phyloP scores from a whole-genome alignment of 352 stramenopile species.

The Globisporangium nagaii region DNA sequence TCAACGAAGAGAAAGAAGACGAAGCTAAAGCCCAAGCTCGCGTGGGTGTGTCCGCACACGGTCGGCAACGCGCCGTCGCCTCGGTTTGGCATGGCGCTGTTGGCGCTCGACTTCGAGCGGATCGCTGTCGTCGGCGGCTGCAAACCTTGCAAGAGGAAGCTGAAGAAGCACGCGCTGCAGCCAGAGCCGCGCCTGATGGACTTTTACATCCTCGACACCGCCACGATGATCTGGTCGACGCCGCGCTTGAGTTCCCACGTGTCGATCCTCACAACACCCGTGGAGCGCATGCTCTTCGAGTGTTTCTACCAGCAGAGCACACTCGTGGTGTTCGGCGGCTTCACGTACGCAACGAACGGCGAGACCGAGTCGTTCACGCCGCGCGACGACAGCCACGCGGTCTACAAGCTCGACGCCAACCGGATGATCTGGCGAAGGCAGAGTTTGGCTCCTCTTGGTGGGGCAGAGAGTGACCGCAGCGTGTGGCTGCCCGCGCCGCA shows the following conservation, averaged over 20 bases:
- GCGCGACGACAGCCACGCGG: slow-evolving; percentile 19
- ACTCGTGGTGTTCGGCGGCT: slow-evolving; percentile 43
- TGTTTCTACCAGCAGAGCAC: slow-evolving; percentile 35
- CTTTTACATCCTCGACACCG: slow-evolving; percentile 42
- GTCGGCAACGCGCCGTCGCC: slow-evolving; percentile 43
- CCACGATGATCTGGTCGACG: slow-evolving; percentile 43
- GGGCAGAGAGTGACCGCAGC: background rate
- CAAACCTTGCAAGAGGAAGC: slow-evolving; percentile 14
- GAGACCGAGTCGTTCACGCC: slow-evolving; percentile 31
- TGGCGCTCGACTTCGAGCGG: slow-evolving; percentile 33
- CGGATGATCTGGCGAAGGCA: slow-evolving; percentile 71
- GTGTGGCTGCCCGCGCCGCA: slow-evolving; percentile 15
- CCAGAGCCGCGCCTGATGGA: slow-evolving; percentile 22
- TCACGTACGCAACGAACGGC: slow-evolving; percentile 33
- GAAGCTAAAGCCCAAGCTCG: slow-evolving; percentile 2
- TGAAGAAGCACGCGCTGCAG: background rate
- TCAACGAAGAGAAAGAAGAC: slow-evolving; percentile 2
- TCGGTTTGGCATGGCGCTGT: slow-evolving; percentile 44
- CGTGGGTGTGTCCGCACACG: slow-evolving; percentile 35
- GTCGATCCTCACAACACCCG: slow-evolving; percentile 16
- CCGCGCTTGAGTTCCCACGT: slow-evolving; percentile 38
- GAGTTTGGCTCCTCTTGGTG: background rate
- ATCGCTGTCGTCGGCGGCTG: slow-evolving; percentile 31
- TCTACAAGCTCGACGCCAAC: slow-evolving; percentile 59
- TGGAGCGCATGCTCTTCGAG: slow-evolving; percentile 42